These are phyloP conservation scores for Wickerhamiella dianesei DNA, from an alignment of 805 yeast genomes.

Conservation along the genomic window DNA sequence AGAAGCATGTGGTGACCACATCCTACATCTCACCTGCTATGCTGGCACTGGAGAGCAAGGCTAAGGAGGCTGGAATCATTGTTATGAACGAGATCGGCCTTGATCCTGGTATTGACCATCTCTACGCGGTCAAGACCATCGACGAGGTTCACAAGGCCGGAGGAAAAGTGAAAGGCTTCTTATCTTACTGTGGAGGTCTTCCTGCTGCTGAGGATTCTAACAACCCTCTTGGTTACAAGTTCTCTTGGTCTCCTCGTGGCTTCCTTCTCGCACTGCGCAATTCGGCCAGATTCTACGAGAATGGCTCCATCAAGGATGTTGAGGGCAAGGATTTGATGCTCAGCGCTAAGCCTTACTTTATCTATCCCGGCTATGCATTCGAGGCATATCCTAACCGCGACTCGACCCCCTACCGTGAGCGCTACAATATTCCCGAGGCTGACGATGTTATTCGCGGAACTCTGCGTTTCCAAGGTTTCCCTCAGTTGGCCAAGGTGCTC, in stretches of 20 bases:
- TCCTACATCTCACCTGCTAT: slow-evolving; percentile 93
- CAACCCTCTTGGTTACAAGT: slow-evolving; percentile 97
- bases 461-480: slow-evolving; percentile 96
- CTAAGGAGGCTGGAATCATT: slow-evolving; percentile 87
- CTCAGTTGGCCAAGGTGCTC: slow-evolving; percentile 88
- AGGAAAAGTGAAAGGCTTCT: slow-evolving; percentile 87
- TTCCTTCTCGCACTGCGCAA: slow-evolving; percentile 91
- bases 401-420: slow-evolving; percentile 83
- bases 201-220: slow-evolving; percentile 97
- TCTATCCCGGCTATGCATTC: slow-evolving; percentile 89
- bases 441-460: slow-evolving; percentile 95
- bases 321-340: slow-evolving; percentile 88
- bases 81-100: slow-evolving; percentile 98
- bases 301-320: slow-evolving; percentile 69
- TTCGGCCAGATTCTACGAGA: slow-evolving; percentile 76
- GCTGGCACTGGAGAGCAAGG: slow-evolving; percentile 66
- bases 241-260: slow-evolving; percentile 98
- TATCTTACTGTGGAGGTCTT: slow-evolving; percentile 96
- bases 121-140: slow-evolving; percentile 95
- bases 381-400: slow-evolving; percentile 98
- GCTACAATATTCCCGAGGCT: slow-evolving; percentile 93
- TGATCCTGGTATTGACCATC: slow-evolving; percentile 97
- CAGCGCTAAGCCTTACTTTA: slow-evolving; percentile 85
- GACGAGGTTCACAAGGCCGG: slow-evolving; percentile 86
- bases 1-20: slow-evolving; percentile 85